Base-by-base conservation (phyloP, 1,139 yeast species). In the Yamadazyma conglobata region DNA sequence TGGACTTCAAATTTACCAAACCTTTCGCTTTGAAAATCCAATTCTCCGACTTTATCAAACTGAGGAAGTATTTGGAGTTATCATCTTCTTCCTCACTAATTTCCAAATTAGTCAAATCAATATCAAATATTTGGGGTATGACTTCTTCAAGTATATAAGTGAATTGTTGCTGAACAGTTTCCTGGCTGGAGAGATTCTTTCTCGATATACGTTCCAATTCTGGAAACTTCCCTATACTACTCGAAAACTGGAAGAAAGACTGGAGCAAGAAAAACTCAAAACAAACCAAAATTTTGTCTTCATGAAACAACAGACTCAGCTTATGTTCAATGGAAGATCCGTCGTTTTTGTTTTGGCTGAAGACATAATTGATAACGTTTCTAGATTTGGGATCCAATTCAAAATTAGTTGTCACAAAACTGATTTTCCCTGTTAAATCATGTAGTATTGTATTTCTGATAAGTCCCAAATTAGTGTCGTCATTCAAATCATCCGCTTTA, bases 341-440 rank as follows among this genome's bases (percentile, higher is more conserved):
- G 11, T 35, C 33, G 15, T 39, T 34, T 7, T 27, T 25, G 3
- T 10, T 13, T 15, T 27, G 30, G n/a, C 31, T 26, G 21, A 34
- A 39, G 4, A 45, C 30, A 28, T 45, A 54, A 24, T 37, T 44
- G 12, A 54, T 31, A 4, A 52, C 31, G 26, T 48, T 48, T 18
- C 35, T 33, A 10, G 45, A 31, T 11, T 42, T 47, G 7, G 34
- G 34, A 28, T 50, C 52, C 12, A 53, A 40, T 11, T 35, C 38
- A 27, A 42, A 47, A 32, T 55, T 53, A 7, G 54, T 34, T 16
- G 58, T 53, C 14, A 55, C 34, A 28, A 48, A 48, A 15, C 26
- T 31, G 18, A 43, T 34, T 25, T 35, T 35, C 7, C 44, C 47
- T 3, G 35, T 34, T 14, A 43, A 32, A 22, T 38, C 42, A 19